Evolutionary conservation across 176 grass and related monocot genomes (phyloP), one percentile per base, ranked within the genome.

Genomic region (Oryza longistaminata): DNA sequence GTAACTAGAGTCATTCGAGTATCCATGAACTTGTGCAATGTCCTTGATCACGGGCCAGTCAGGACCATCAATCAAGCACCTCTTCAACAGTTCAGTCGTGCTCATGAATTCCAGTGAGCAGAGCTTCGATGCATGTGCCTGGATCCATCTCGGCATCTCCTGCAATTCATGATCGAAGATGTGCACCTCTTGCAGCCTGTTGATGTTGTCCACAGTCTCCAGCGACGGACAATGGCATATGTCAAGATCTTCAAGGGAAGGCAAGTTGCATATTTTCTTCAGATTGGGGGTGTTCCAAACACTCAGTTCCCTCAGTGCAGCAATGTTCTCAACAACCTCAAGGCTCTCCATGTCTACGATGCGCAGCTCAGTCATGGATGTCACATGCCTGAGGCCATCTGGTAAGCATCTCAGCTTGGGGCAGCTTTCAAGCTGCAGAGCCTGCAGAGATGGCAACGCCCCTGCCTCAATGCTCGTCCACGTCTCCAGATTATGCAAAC

Each of bases 361-460:
- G 64, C 73, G 81, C 37, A 94, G 78, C 15, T 90, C 86, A 22
- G 71, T 76, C 40, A 97, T 74, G 49, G 74, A 71, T 61, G 86
- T 83, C 4, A 79, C 81, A 39, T 89, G 76, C 43, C 44, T 71
- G 25, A 97, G 84, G 45, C 94, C 83, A 76, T 71, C 50, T 52
- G 94, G 90, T 15, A 97, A 88, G 43, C 65, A 71, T 40, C 15
- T 83, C 68, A 97, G 69, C 74, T 90, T 44, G 26, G 88, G 83
- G 31, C 94, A 97, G 62, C 86, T 94, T 77, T 92, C 88, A 25
- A 97, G 74, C 82, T 97, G 92, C 76, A 97, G 69, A 45, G 48
- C 80, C 87, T 87, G 86, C 66, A 97, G 70, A 82, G 62, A 88
- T 52, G 92, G 92, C 45, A 97, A 72, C 4, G 66, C 44, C 27